These are phyloP conservation scores for Rutidosis leptorrhynchoides DNA, from an alignment of 129 eudicot genomes.

Conservation along the genomic window DNA sequence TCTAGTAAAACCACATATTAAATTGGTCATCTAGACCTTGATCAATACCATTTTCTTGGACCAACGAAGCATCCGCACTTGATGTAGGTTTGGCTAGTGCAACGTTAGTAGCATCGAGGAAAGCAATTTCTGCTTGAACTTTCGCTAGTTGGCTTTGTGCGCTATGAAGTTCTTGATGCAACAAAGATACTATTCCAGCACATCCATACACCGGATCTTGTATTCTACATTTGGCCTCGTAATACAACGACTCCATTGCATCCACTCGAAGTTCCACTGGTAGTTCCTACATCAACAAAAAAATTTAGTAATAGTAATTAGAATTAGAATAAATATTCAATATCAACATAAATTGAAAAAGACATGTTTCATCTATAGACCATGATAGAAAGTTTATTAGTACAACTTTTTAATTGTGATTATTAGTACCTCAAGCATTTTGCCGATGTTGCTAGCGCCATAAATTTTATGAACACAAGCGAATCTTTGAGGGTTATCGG, in stretches of 20 bases:
- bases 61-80: no score
- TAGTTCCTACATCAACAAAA: constrained; percentile 21
- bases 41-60: no score
- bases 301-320: no score
- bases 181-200: constrained; percentile 39
- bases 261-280: constrained; percentile 32
- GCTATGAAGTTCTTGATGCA: constrained; percentile 28
- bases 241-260: constrained; percentile 35
- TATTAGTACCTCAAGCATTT: constrained; percentile 46
- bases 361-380: neutral
- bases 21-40: no score
- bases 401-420: no score
- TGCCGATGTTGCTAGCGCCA: constrained; percentile 50
- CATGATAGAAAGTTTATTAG: neutral
- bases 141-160: constrained; percentile 31
- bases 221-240: constrained; percentile 47
- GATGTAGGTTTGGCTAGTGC: no score
- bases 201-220: constrained; percentile 54
- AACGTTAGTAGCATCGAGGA: no score
- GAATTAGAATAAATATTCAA: no score
- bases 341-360: neutral
- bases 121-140: neutral
- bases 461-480: constrained; percentile 41
- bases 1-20: neutral
- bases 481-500: constrained; percentile 40